phyloP scores from a whole-genome alignment of 2,329 filamentous ascomycete species.

The Exophiala xenobiotica region DNA sequence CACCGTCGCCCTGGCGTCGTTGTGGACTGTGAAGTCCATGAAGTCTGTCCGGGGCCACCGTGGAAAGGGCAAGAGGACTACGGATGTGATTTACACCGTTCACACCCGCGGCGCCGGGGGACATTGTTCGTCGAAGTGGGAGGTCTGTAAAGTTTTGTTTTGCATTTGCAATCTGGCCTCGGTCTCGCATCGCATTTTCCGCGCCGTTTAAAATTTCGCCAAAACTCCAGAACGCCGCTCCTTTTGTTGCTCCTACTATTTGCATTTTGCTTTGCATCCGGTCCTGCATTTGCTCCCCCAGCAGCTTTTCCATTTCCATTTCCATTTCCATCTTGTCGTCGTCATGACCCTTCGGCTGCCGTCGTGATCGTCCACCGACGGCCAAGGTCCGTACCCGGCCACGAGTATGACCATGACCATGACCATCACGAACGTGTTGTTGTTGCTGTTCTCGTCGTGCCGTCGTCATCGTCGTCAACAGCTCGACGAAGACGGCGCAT shows the following conservation, averaged over 20 bases:
- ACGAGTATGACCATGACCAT: too few species aligned
- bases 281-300: not conserved
- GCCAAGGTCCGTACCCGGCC: too few species aligned
- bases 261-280: constrained; percentile 5
- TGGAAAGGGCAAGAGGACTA: not conserved
- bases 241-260: constrained; percentile 5
- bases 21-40: too few species aligned
- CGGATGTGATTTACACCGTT: constrained; percentile 46
- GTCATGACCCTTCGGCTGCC: too few species aligned
- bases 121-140: not conserved
- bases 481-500: constrained; percentile 58
- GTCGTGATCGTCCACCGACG: too few species aligned
- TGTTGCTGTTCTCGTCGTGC: too few species aligned
- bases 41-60: too few species aligned
- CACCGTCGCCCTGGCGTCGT: too few species aligned
- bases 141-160: constrained; percentile 3
- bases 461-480: constrained; percentile 46
- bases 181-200: not conserved
- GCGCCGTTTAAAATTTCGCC: not conserved
- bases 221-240: constrained; percentile 10
- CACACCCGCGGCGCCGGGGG: constrained; percentile 34
- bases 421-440: too few species aligned
- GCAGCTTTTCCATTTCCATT: not conserved
- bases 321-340: not conserved
- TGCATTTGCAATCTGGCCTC: not conserved